Evolutionary conservation across 768 basidiomycete genomes (phyloP).

Genomic region (Leccinum longicurvipes): DNA sequence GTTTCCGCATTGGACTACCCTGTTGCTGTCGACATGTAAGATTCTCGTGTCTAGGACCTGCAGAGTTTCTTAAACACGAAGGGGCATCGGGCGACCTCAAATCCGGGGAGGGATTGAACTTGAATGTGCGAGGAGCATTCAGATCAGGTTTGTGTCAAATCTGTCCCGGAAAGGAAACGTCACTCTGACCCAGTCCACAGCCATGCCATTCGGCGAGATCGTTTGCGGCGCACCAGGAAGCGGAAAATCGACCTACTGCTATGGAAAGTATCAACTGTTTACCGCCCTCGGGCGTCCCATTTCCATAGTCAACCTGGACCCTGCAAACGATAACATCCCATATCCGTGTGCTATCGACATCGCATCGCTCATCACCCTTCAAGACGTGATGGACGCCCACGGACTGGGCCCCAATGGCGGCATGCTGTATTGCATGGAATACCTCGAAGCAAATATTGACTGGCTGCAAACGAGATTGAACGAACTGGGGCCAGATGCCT

Average conservation of each 20-base stretch:
- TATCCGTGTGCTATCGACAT: conserved; percentile 92
- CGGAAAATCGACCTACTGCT: conserved; percentile 87
- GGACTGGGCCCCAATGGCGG: conserved; percentile 93
- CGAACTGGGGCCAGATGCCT: conserved; percentile 68
- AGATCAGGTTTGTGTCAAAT: too few relatives aligned
- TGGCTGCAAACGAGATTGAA: conserved; percentile 71
- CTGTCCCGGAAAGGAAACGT: too few relatives aligned
- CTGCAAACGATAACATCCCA: conserved; percentile 84
- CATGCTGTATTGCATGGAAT: conserved; percentile 96
- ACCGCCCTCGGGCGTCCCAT: conserved; percentile 83
- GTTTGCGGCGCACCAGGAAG: conserved; percentile 85
- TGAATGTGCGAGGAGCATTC: too few relatives aligned
- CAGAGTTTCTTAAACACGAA: neutral
- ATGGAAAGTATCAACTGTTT: conserved; percentile 86
- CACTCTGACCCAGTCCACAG: neutral
- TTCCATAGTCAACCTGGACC: conserved; percentile 92
- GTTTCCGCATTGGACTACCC: neutral
- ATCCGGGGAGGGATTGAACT: too few relatives aligned
- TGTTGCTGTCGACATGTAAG: too few relatives aligned
- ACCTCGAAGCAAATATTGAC: conserved; percentile 92
- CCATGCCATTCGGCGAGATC: conserved; percentile 85
- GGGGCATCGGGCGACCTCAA: too few relatives aligned
- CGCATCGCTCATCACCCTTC: conserved; percentile 77
- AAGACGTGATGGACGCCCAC: conserved; percentile 81
- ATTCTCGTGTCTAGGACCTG: too few relatives aligned